Base-by-base conservation (phyloP, 108 stramenopile species). In the Skeletonema costatum region DNA sequence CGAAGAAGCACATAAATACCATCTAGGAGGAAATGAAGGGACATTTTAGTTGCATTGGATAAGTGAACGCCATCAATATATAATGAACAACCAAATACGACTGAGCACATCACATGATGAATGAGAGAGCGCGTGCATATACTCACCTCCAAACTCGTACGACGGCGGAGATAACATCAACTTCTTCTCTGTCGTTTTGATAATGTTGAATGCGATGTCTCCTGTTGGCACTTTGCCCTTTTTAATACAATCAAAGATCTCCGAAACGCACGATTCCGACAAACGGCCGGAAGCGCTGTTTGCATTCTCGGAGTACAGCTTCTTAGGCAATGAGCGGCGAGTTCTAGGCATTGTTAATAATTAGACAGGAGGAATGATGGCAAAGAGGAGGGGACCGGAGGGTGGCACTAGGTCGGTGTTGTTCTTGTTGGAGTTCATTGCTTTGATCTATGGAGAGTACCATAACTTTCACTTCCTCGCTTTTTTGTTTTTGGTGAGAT, bases 1-100 rank as follows among this genome's bases (percentile, higher is more conserved):
- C 31, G 66, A 70, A 53, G 90, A 88, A 93, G 73, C 21, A 93
- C 83, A 67, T 93, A 93, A 3, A 93, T 69, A 32, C 92, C 92
- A 77, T 90, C 90, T 90, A 14, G 9, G 42, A 61, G 33, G 38
- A 81, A 72, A 70, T 1, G 17, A 75, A 66, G 51, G 35, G 17
- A 53, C 11, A 17, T 0, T 56, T 56, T 21, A 66, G n/a, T 19
- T 31, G 2, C 21, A 10, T n/a, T 31, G 19, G 67, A 10, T 31
- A 5, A 5, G 58, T 16, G 53, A 10, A 19, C n/a, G 5, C 16
- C 2, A n/a, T 46, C 1, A 11, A 46, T 16, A 46, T 16, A n/a
- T 46, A n/a, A n/a, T 46, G 3, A n/a, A 16, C 9, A 12, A 61
- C 11, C 67, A 32, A 68, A 60, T 16, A 60, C 31, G 58, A 60